Percentiles rank a stretch among this genome's conserved stretches.
Evolutionary conservation across 768 basidiomycete species (phyloP).

Genomic region (Suillus occidentalis): DNA sequence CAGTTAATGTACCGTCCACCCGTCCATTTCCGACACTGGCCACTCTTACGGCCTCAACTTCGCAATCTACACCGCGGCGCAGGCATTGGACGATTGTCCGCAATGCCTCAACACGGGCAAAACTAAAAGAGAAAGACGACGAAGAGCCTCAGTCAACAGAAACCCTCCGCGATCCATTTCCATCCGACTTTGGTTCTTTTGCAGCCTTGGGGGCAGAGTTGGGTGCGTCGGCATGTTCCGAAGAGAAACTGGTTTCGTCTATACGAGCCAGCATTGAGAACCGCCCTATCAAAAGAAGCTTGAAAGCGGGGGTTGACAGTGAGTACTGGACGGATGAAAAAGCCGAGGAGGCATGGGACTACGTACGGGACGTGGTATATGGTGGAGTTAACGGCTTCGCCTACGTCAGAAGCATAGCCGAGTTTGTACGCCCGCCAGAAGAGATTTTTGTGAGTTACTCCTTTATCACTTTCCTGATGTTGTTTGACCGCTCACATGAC

Average conservation of each 20-base stretch:
- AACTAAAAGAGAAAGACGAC: slow-evolving; percentile 53
- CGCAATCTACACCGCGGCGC: slow-evolving; percentile 30
- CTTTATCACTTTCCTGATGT: no score
- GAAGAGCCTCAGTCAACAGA: slow-evolving; percentile 38
- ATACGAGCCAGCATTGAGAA: slow-evolving; percentile 39
- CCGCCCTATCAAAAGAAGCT: slow-evolving; percentile 19
- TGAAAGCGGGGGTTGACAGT: slow-evolving; percentile 19
- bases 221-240: slow-evolving; percentile 39
- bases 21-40: slow-evolving; percentile 18
- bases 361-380: slow-evolving; percentile 72
- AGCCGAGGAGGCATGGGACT: slow-evolving; percentile 61
- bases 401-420: slow-evolving; percentile 74
- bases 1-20: slow-evolving; percentile 27
- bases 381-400: slow-evolving; percentile 77
- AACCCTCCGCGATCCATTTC: slow-evolving; percentile 51
- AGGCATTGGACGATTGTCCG: slow-evolving; percentile 65
- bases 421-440: slow-evolving; percentile 50
- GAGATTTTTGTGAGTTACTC: not conserved
- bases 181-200: slow-evolving; percentile 64
- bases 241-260: slow-evolving; percentile 32
- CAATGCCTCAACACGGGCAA: slow-evolving; percentile 46
- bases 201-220: slow-evolving; percentile 40
- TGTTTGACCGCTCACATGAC: not conserved
- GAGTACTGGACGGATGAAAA: slow-evolving; percentile 51
- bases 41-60: slow-evolving; percentile 16